Percentiles rank a stretch among this genome's conserved stretches.
Conservation (phyloP, 441 rosid genomes). For the Sinapis alba region DNA sequence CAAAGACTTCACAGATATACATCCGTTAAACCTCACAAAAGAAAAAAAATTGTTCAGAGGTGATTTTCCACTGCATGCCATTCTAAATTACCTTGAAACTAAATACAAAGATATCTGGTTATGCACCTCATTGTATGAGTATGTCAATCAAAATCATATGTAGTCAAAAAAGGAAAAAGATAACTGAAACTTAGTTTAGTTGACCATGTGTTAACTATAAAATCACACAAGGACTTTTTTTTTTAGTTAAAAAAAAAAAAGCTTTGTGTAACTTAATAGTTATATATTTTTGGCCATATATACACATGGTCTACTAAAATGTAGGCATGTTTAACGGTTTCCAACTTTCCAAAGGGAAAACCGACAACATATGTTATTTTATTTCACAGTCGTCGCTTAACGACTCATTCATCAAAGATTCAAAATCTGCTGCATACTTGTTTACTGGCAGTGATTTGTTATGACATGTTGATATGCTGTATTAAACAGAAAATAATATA, state of each 20-base stretch:
- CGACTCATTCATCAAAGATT: constrained; percentile 9
- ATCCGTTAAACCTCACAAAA: not conserved
- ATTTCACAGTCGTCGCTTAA: not conserved
- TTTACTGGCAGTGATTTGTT: not conserved
- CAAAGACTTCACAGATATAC: not conserved
- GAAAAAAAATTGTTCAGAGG: not conserved
- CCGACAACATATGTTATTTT: not conserved
- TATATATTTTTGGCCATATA: not conserved
- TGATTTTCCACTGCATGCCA: not conserved
- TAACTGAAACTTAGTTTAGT: not conserved
- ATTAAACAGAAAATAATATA: not conserved
- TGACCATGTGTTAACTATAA: not conserved
- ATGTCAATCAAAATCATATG: not conserved
- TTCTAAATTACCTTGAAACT: not conserved
- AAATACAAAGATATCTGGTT: not conserved
- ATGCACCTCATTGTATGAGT: not conserved
- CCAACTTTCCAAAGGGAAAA: not conserved
- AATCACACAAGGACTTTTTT: not conserved
- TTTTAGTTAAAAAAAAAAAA: too few species aligned
- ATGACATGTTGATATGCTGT: not conserved
- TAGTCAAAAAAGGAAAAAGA: not conserved
- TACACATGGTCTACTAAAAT: constrained; percentile 12
- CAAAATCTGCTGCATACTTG: constrained; percentile 1
- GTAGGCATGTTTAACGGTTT: constrained; percentile 5
- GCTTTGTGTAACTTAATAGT: not conserved